Evolutionary conservation across 2,329 filamentous ascomycete genomes (phyloP).

Genomic region (Sporothrix euskadiensis): DNA sequence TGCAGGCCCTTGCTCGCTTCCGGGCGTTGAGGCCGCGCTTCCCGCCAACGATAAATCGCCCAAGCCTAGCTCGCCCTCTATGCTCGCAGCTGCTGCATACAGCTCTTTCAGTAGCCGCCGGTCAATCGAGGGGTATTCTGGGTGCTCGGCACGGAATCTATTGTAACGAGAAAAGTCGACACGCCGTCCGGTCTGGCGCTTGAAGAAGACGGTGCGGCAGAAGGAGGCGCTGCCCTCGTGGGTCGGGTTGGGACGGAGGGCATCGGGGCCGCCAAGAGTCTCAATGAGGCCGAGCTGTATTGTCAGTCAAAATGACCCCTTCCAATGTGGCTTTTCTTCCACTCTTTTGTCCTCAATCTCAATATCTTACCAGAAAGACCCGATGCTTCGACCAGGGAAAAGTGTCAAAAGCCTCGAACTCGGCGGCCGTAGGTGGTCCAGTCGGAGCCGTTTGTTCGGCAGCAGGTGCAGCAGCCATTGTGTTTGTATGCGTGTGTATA

Average conservation of each 20-base stretch:
- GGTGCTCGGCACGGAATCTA: constrained; percentile 26
- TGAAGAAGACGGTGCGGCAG: constrained; percentile 35
- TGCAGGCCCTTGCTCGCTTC: neutral
- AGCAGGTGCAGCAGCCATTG: constrained; percentile 24
- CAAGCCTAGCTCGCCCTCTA: neutral
- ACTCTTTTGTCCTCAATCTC: neutral
- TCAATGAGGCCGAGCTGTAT: constrained; percentile 34
- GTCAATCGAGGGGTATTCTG: constrained; percentile 32
- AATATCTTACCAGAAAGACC: constrained; percentile 31
- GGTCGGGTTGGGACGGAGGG: constrained; percentile 31
- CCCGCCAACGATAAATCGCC: neutral
- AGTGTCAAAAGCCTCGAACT: constrained; percentile 33
- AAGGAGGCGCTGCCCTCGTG: constrained; percentile 33
- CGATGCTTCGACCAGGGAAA: constrained; percentile 34
- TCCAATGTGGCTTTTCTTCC: no score
- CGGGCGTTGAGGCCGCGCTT: neutral
- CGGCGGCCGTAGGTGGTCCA: constrained; percentile 12
- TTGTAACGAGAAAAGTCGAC: constrained; percentile 34
- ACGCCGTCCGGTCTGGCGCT: constrained; percentile 30
- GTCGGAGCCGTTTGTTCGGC: neutral
- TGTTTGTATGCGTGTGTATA: neutral
- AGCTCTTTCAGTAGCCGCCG: constrained; percentile 32
- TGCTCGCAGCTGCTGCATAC: constrained; percentile 36
- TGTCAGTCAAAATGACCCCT: neutral
- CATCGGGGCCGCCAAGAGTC: constrained; percentile 33